Conservation (phyloP, 345 rosid species). For the Salix dunnii region DNA sequence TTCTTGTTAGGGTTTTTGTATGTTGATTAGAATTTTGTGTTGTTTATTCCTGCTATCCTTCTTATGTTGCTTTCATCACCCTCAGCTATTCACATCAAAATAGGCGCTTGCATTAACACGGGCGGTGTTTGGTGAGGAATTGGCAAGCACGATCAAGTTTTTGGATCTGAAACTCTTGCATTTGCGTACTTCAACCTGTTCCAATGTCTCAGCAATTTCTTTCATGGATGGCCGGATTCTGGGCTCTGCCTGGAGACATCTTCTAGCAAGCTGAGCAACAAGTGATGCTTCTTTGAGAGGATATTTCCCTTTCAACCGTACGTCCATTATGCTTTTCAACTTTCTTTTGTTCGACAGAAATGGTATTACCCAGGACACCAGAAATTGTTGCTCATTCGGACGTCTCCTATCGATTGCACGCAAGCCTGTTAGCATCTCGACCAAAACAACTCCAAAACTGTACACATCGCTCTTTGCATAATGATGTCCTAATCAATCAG, state of each 20-base stretch:
- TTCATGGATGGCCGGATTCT: conserved; percentile 12
- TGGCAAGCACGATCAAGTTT: not conserved
- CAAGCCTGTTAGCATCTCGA: conserved; percentile 20
- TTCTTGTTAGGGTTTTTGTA: no score
- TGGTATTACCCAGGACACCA: conserved; percentile 8
- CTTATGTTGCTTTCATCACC: no score
- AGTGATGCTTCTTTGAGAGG: not conserved
- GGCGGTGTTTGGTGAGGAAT: no score
- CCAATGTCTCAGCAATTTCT: conserved; percentile 13
- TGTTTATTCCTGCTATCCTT: no score
- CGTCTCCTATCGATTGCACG: conserved; percentile 8
- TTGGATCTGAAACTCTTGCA: not conserved
- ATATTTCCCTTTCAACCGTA: conserved; percentile 6
- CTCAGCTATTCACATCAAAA: no score
- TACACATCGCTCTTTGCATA: conserved; percentile 12
- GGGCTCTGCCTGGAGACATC: not conserved
- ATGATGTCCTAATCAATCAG: not conserved
- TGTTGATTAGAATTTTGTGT: no score
- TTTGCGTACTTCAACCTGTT: conserved; percentile 1
- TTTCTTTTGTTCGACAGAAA: not conserved
- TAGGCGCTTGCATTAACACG: no score
- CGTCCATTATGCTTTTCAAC: conserved; percentile 12
- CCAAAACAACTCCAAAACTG: conserved; percentile 14
- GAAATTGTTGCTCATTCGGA: not conserved
- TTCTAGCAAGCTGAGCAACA: conserved; percentile 6